These are phyloP conservation scores for Beauveria sp. DNA, from an alignment of 2,329 filamentous ascomycete species.

Conservation along the genomic window DNA sequence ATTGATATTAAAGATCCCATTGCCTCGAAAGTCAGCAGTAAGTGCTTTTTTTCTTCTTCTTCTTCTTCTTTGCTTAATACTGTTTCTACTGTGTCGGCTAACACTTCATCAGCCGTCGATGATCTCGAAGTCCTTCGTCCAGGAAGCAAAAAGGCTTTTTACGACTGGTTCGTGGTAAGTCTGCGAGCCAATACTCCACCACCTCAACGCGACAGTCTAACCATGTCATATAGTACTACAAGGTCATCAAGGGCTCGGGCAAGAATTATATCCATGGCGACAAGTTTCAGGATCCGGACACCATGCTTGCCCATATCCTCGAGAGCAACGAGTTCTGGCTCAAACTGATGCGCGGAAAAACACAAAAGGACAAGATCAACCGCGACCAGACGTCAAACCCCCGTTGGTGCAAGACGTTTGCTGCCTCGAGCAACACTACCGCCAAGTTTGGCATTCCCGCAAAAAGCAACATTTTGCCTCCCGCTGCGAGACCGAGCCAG, in stretches of 20 bases:
- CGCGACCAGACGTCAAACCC: conserved; percentile 32
- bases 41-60: too few species aligned
- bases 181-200: not conserved
- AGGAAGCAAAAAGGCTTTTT: conserved; percentile 25
- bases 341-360: conserved; percentile 30
- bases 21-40: conserved; percentile 26
- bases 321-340: conserved; percentile 32
- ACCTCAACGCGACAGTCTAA: not conserved
- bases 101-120: conserved; percentile 21
- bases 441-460: conserved; percentile 24
- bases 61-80: too few species aligned
- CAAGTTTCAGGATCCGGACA: conserved; percentile 28
- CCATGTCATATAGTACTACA: conserved; percentile 27
- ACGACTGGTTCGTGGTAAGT: conserved; percentile 33
- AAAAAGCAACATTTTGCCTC: conserved; percentile 21
- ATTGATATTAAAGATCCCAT: conserved; percentile 32
- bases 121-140: conserved; percentile 33
- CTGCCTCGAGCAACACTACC: conserved; percentile 24
- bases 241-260: conserved; percentile 29
- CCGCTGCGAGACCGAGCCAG: conserved; percentile 23
- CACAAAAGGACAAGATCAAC: conserved; percentile 29
- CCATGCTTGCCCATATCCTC: conserved; percentile 23
- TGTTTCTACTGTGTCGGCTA: too few species aligned
- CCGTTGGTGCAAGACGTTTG: conserved; percentile 24
- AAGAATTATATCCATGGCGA: conserved; percentile 29